Base-by-base conservation (phyloP, 75 land plant species). In the Cunninghamia lanceolata region DNA sequence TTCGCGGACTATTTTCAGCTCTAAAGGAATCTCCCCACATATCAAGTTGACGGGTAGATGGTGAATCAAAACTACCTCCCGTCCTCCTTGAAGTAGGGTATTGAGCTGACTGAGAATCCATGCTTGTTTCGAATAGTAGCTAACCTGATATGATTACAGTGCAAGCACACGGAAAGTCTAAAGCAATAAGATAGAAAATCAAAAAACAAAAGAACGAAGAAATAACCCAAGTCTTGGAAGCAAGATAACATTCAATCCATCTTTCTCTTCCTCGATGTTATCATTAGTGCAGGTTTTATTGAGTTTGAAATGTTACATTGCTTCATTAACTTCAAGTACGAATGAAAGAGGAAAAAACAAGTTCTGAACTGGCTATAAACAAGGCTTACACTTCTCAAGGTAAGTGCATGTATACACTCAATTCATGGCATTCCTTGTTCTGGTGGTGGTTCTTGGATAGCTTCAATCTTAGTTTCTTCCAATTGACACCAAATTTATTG, bases 81-180 rank as follows among this genome's bases (percentile, higher is more conserved):
- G 91, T 89, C 85, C 89, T 88, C 74, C 87, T 88, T 28, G 93
- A 47, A 19, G 91, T 30, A 4, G 85, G 86, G 84, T 88, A 93
- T 54, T 90, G 95, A 34, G 92, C 52, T 11, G 93, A 88, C 83
- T 90, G 17, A 85, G 91, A 87, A 86, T 87, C 90, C 93, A 91
- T 93, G 77, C n/a, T 87, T 13, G 43, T 73, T 74, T 83, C 66
- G 54, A 83, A 54, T 25, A 53, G 28, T 35, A 50, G 84, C 63
- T 54, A 54, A 54, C 40, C 63, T 54, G 47, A 83, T 2, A 83
- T 83, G 1, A 35, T 54, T 16, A 40, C 16, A 56, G 75, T 89
- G 71, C 38, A 34, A 46, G 83, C 28, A 47, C 25, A 71, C 7
- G 38, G 75, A 34, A 73, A 11, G 36, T 30, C 75, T 9, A 73